These are phyloP conservation scores for Phylloporus rhodoxanthus DNA, from an alignment of 768 basidiomycete species.

Conservation along the genomic window DNA sequence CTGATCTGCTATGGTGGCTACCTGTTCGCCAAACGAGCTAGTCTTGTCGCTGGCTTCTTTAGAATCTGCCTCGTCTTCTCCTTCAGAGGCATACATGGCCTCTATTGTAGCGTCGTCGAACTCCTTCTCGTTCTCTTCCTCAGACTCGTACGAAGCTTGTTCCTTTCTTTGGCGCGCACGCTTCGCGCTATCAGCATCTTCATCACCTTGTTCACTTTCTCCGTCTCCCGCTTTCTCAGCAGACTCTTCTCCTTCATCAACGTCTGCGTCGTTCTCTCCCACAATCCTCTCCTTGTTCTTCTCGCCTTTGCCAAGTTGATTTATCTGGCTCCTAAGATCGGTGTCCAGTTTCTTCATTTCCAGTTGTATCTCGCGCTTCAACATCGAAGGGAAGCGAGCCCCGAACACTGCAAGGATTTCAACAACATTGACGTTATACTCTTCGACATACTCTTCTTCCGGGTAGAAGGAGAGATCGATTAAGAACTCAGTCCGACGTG, in stretches of 20 bases:
- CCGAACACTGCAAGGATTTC: conserved; percentile 73
- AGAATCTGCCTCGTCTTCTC: conserved; percentile 35
- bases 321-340: conserved; percentile 71
- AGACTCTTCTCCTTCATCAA: conserved; percentile 47
- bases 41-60: conserved; percentile 20
- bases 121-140: conserved; percentile 43
- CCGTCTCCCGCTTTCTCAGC: conserved; percentile 49
- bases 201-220: conserved; percentile 74
- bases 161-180: conserved; percentile 65
- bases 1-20: conserved; percentile 39
- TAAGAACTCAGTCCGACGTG: conserved; percentile 73
- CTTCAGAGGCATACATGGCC: conserved; percentile 52
- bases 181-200: conserved; percentile 77
- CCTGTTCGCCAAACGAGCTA: conserved; percentile 36
- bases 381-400: conserved; percentile 65
- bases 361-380: conserved; percentile 79
- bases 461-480: conserved; percentile 85
- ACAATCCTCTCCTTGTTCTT: conserved; percentile 38
- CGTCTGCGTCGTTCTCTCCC: conserved; percentile 43
- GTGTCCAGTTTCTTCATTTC: conserved; percentile 85
- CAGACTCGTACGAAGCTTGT: conserved; percentile 66
- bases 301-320: conserved; percentile 80
- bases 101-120: conserved; percentile 55
- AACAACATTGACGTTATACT: conserved; percentile 68
- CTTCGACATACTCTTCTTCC: conserved; percentile 69